A percentile compares a stretch with the other conserved stretches of the same genome.
Conservation (phyloP, 768 basidiomycete species). For the Lactifluus volemus region DNA sequence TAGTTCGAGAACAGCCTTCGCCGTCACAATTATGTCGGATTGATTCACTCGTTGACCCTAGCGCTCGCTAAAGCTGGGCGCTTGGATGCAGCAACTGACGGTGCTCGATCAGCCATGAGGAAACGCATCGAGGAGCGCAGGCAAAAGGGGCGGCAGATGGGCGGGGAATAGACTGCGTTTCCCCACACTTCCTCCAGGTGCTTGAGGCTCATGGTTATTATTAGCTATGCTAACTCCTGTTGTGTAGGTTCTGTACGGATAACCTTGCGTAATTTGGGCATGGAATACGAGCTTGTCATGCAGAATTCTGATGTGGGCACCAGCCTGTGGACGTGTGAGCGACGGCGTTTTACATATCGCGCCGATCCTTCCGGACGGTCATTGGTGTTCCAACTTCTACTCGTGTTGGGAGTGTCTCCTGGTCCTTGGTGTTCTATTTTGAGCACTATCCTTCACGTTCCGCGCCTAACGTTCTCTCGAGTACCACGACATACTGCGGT, state of each 20-base stretch:
- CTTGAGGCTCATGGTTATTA: neutral
- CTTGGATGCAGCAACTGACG: conserved; percentile 42
- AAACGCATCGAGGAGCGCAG: conserved; percentile 35
- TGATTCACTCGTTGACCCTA: conserved; percentile 64
- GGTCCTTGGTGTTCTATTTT: neutral
- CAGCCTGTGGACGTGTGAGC: neutral
- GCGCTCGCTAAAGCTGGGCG: conserved; percentile 65
- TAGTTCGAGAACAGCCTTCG: conserved; percentile 86
- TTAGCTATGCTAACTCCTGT: neutral
- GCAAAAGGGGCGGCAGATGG: conserved; percentile 36
- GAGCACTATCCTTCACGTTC: neutral
- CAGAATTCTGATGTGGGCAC: conserved; percentile 1
- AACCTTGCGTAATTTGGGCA: conserved; percentile 7
- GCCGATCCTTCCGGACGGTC: neutral
- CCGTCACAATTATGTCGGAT: conserved; percentile 79
- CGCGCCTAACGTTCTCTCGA: neutral
- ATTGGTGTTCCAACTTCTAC: neutral
- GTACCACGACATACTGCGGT: neutral
- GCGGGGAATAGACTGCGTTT: conserved; percentile 29
- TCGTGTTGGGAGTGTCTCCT: neutral
- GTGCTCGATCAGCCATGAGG: conserved; percentile 36
- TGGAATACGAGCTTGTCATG: conserved; percentile 1
- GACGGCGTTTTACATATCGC: neutral
- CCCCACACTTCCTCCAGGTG: neutral
- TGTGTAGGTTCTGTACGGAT: neutral